These are phyloP conservation scores for Eucalyptus marginata DNA, from an alignment of 345 rosid genomes.

Conservation along the genomic window DNA sequence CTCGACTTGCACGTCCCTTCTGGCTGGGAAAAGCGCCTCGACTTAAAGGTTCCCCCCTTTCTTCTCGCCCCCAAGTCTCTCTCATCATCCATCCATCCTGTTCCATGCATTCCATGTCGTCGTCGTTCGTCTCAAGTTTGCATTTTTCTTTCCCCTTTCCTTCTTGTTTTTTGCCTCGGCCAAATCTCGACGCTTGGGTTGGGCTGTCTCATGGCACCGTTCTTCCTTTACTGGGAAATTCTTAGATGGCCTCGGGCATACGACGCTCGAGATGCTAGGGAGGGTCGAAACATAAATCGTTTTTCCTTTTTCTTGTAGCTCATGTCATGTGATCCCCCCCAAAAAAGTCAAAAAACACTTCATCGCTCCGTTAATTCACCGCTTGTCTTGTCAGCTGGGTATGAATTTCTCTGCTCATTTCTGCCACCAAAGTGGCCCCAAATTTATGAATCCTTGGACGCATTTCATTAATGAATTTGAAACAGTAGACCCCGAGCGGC, in stretches of 20 bases:
- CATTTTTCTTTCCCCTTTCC: background rate
- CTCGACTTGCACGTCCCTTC: constrained; percentile 24
- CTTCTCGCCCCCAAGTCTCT: background rate
- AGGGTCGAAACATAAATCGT: background rate
- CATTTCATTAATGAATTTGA: background rate
- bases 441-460: background rate
- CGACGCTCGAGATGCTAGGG: background rate
- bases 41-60: constrained; percentile 9
- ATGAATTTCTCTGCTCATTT: background rate
- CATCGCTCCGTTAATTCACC: background rate
- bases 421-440: background rate
- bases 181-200: background rate
- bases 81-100: background rate
- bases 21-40: constrained; percentile 37
- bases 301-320: background rate
- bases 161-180: no score
- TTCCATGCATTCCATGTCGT: background rate
- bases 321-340: background rate
- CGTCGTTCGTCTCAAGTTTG: background rate
- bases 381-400: background rate
- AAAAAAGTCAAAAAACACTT: background rate
- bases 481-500: background rate
- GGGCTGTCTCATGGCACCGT: background rate
- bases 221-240: background rate
- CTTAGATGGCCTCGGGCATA: background rate